Conservation (phyloP, 495 filamentous ascomycete genomes). For the Tirmania nivea region DNA sequence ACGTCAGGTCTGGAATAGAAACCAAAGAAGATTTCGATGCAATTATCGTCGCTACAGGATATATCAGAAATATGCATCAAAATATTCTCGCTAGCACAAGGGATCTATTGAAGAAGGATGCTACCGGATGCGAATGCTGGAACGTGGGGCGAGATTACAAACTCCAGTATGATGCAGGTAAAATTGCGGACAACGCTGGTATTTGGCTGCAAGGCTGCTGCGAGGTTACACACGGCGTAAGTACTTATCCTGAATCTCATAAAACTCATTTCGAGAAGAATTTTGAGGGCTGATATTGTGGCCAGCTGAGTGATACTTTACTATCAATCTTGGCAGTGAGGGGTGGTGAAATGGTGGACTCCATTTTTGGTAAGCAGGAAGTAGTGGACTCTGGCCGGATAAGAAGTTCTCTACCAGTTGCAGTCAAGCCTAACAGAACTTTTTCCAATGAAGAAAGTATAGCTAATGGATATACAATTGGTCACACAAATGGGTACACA, state of each 20-base stretch:
- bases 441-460: too few species aligned
- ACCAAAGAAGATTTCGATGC: conserved; percentile 29
- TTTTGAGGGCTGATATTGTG: too few species aligned
- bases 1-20: conserved; percentile 10
- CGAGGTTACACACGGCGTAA: conserved; percentile 74
- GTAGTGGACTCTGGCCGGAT: too few species aligned
- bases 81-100: conserved; percentile 45
- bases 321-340: conserved; percentile 55
- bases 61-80: conserved; percentile 56
- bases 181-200: conserved; percentile 41
- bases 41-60: conserved; percentile 73
- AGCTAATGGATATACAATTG: too few species aligned
- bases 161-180: conserved; percentile 40
- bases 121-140: conserved; percentile 10
- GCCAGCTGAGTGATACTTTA: conserved; percentile 50
- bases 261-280: too few species aligned
- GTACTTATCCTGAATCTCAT: conserved; percentile 16
- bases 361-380: conserved; percentile 39
- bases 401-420: too few species aligned
- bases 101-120: conserved; percentile 33
- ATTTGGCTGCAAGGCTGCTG: conserved; percentile 93
- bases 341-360: conserved; percentile 56
- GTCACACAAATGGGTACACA: too few species aligned
- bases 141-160: conserved; percentile 45
- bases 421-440: too few species aligned